Evolutionary conservation across 2,329 filamentous ascomycete genomes (phyloP).

Genomic region (Parafenestella ontariensis): DNA sequence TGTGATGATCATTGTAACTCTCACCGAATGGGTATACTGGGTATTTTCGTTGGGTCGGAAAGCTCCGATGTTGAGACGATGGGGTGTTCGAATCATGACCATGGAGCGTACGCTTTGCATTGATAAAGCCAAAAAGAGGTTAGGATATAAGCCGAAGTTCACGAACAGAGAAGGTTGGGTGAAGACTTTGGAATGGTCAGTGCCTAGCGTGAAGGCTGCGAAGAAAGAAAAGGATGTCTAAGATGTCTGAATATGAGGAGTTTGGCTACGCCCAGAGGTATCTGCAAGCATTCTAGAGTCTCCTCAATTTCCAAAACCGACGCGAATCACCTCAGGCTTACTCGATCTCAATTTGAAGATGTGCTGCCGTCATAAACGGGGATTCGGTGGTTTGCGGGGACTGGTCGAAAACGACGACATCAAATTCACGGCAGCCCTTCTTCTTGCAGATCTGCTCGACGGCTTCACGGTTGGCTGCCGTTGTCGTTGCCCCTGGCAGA

Average conservation of each 20-base stretch:
- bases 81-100: neutral
- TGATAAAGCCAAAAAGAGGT: neutral
- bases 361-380: no score
- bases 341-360: no score
- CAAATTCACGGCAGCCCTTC: no score
- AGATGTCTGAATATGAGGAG: neutral
- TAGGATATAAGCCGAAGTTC: neutral
- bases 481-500: no score
- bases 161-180: neutral
- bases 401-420: no score
- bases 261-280: no score
- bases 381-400: no score
- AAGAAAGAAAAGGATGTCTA: neutral
- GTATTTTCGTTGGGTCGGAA: slow-evolving; percentile 14
- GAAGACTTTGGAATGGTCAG: neutral
- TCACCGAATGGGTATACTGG: slow-evolving; percentile 13
- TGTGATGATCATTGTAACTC: neutral
- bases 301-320: no score
- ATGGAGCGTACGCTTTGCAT: neutral
- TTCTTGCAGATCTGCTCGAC: no score
- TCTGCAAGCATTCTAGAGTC: no score
- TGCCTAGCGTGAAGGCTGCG: neutral
- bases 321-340: no score
- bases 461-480: no score
- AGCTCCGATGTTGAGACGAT: neutral